phyloP scores from a whole-genome alignment of 2,329 filamentous ascomycete genomes.

The Cyphellophora europaea region DNA sequence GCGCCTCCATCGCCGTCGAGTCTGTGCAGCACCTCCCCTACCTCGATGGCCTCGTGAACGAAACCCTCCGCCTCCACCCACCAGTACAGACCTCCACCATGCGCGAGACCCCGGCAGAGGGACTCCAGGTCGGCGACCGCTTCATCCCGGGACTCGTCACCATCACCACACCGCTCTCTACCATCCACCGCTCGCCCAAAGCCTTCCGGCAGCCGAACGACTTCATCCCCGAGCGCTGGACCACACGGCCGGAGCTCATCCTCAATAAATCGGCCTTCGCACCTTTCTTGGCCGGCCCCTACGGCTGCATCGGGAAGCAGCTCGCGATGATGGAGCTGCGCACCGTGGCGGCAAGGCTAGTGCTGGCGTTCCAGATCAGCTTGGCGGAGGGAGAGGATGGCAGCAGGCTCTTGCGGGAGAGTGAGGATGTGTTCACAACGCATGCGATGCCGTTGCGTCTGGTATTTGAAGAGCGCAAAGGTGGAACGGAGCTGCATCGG shows the following conservation, averaged over 20 bases:
- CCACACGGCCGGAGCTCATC: conserved; percentile 22
- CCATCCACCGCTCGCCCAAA: conserved; percentile 7
- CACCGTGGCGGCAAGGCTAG: conserved; percentile 11
- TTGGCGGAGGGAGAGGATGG: conserved; percentile 19
- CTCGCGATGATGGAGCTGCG: conserved; percentile 21
- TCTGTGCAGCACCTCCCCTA: conserved; percentile 7
- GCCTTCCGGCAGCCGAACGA: conserved; percentile 6
- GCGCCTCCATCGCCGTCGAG: not conserved
- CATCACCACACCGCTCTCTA: conserved; percentile 15
- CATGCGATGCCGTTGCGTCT: conserved; percentile 3
- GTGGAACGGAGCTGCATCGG: too few relatives aligned
- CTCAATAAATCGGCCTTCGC: conserved; percentile 21
- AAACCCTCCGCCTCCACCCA: conserved; percentile 33
- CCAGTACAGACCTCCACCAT: conserved; percentile 27
- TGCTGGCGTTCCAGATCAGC: conserved; percentile 17
- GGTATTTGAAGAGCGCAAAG: too few relatives aligned
- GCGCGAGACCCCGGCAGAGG: conserved; percentile 28
- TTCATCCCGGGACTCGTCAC: conserved; percentile 22
- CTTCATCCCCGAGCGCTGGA: conserved; percentile 32
- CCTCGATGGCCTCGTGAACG: conserved; percentile 29
- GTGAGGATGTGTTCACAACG: conserved; percentile 18
- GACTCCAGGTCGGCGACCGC: conserved; percentile 24
- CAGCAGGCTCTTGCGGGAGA: conserved; percentile 7
- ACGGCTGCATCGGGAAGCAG: conserved; percentile 20
- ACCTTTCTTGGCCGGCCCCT: conserved; percentile 24